Conservation (phyloP, 208 protist species). For the Blechomonas ayalai region DNA sequence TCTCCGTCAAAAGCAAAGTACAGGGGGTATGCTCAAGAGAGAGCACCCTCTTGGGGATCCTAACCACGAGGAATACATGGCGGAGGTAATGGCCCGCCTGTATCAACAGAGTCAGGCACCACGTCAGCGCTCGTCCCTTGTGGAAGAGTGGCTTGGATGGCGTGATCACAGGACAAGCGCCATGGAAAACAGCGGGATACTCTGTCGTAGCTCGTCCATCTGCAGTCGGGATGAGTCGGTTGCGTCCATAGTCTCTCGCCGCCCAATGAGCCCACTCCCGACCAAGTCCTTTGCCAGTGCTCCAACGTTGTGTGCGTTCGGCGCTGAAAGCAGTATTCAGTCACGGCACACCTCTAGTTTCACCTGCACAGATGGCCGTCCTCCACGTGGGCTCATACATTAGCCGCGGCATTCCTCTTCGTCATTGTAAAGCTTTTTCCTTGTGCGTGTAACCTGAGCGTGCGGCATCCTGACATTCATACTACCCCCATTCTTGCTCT, state of each 20-base stretch:
- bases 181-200: slow-evolving; percentile 15
- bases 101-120: slow-evolving; percentile 6
- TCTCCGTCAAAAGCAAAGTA: too few relatives aligned
- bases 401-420: too few relatives aligned
- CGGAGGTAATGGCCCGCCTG: slow-evolving; percentile 28
- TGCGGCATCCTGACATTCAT: too few relatives aligned
- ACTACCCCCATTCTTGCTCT: too few relatives aligned
- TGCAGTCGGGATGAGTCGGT: slow-evolving; percentile 53
- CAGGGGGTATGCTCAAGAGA: too few relatives aligned
- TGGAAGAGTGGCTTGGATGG: slow-evolving; percentile 74
- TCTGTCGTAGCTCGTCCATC: neutral
- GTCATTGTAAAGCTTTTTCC: too few relatives aligned
- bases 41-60: too few relatives aligned
- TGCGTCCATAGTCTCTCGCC: slow-evolving; percentile 43
- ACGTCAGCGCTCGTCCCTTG: slow-evolving; percentile 28
- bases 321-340: neutral
- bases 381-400: too few relatives aligned
- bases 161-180: slow-evolving; percentile 17
- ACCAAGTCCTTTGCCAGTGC: slow-evolving; percentile 51
- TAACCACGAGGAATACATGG: slow-evolving; percentile 33
- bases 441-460: too few relatives aligned
- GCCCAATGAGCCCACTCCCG: slow-evolving; percentile 44
- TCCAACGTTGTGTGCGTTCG: slow-evolving; percentile 10
- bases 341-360: neutral
- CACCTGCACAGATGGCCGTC: too few relatives aligned